Evolutionary conservation across 2,329 filamentous ascomycete genomes (phyloP).

Genomic region (Corinectria fuckeliana): DNA sequence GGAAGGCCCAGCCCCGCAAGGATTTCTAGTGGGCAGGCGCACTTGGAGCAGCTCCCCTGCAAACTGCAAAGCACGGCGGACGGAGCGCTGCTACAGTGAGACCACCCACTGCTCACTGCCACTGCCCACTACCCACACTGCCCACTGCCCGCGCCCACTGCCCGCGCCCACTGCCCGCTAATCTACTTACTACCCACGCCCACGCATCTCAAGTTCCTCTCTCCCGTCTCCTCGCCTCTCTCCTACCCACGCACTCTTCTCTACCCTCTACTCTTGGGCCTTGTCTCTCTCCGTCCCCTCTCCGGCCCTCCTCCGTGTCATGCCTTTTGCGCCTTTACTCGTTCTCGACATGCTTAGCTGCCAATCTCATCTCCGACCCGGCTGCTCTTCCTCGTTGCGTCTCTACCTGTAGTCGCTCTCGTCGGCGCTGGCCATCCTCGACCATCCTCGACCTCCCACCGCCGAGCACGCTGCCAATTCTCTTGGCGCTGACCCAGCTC

Average conservation of each 20-base stretch:
- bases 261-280: constrained; percentile 37
- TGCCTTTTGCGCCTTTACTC: constrained; percentile 28
- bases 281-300: constrained; percentile 13
- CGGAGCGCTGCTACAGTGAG: constrained; percentile 19
- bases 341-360: constrained; percentile 38
- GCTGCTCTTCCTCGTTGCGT: constrained; percentile 30
- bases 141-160: background rate
- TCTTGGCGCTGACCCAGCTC: constrained; percentile 17
- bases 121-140: background rate
- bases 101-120: constrained; percentile 18
- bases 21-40: constrained; percentile 14
- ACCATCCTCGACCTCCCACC: constrained; percentile 19
- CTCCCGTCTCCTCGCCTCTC: constrained; percentile 19
- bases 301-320: constrained; percentile 27
- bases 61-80: no score
- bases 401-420: constrained; percentile 33
- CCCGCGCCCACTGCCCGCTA: constrained; percentile 19
- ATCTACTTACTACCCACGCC: constrained; percentile 20
- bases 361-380: constrained; percentile 34
- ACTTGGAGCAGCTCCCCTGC: constrained; percentile 15
- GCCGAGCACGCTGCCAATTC: constrained; percentile 29
- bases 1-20: constrained; percentile 12
- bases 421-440: constrained; percentile 24
- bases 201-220: constrained; percentile 16
- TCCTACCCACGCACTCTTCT: constrained; percentile 37